Evolutionary conservation across 2,329 filamentous ascomycete species (phyloP).

Genomic region (Orbilia blumenaviensis): DNA sequence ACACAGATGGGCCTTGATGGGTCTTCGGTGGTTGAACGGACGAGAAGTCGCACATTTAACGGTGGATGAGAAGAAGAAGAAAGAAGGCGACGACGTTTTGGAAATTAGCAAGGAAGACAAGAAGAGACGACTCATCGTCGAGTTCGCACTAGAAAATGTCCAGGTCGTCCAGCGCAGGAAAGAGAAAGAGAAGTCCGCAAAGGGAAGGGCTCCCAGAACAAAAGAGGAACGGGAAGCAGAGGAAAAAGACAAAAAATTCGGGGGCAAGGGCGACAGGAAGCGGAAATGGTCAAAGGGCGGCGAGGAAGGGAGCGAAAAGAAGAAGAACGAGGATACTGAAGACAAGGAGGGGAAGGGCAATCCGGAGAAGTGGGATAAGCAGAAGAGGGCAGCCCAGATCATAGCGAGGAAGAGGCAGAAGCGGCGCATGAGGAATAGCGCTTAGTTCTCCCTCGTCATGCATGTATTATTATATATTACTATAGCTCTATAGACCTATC

Average conservation of each 20-base stretch:
- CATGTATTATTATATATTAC: background rate
- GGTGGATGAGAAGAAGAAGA: conserved; percentile 62
- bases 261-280: conserved; percentile 43
- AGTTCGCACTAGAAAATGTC: conserved; percentile 98
- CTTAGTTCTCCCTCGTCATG: background rate
- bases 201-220: conserved; percentile 49
- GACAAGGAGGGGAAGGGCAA: conserved; percentile 53
- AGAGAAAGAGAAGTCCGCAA: conserved; percentile 69
- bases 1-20: conserved; percentile 94
- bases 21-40: conserved; percentile 90
- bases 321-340: conserved; percentile 51
- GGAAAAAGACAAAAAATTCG: conserved; percentile 9
- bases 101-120: conserved; percentile 68
- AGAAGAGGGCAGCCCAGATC: conserved; percentile 54
- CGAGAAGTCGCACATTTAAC: conserved; percentile 67
- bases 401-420: conserved; percentile 57
- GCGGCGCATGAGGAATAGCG: conserved; percentile 26
- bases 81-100: conserved; percentile 62
- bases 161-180: conserved; percentile 87
- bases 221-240: conserved; percentile 38
- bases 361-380: conserved; percentile 55
- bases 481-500: too few relatives aligned
- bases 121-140: conserved; percentile 89
- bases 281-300: conserved; percentile 54
- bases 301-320: conserved; percentile 58